Evolutionary conservation across 129 eudicot species (phyloP).

Genomic region (Artemisia tridentata): DNA sequence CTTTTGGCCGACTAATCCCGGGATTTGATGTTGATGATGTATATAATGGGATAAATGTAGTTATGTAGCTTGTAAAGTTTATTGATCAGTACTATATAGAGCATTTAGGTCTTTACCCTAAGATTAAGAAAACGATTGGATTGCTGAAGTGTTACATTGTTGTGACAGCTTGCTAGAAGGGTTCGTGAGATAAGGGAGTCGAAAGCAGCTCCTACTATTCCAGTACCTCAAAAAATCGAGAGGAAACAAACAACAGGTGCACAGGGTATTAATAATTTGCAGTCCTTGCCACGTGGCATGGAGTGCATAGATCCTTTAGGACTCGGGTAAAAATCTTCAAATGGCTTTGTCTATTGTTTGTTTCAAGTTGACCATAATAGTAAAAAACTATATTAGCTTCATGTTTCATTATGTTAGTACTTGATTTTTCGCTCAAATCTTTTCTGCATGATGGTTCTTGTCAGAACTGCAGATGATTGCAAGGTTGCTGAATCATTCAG

Average conservation of each 20-base stretch:
- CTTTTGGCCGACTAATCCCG: too few relatives aligned
- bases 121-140: not conserved
- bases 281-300: slow-evolving; percentile 90
- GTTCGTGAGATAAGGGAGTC: slow-evolving; percentile 97
- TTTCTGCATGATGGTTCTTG: not conserved
- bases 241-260: slow-evolving; percentile 46
- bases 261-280: slow-evolving; percentile 58
- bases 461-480: not conserved
- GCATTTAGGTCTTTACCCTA: too few relatives aligned
- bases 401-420: not conserved
- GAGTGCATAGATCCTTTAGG: slow-evolving; percentile 94
- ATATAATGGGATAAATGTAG: too few relatives aligned
- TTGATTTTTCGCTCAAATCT: not conserved
- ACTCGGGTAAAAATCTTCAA: slow-evolving; percentile 55
- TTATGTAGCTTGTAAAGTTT: too few relatives aligned
- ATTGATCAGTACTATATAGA: too few relatives aligned
- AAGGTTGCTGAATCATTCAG: slow-evolving; percentile 1
- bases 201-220: slow-evolving; percentile 45
- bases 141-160: not conserved
- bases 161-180: slow-evolving; percentile 72
- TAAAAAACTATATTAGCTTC: too few relatives aligned
- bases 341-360: not conserved
- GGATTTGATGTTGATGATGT: too few relatives aligned
- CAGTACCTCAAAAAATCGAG: slow-evolving; percentile 41
- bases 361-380: too few relatives aligned